Evolutionary conservation across 495 filamentous ascomycete species (phyloP), one percentile per base, ranked within the genome.

Genomic region (Zalerion maritima): DNA sequence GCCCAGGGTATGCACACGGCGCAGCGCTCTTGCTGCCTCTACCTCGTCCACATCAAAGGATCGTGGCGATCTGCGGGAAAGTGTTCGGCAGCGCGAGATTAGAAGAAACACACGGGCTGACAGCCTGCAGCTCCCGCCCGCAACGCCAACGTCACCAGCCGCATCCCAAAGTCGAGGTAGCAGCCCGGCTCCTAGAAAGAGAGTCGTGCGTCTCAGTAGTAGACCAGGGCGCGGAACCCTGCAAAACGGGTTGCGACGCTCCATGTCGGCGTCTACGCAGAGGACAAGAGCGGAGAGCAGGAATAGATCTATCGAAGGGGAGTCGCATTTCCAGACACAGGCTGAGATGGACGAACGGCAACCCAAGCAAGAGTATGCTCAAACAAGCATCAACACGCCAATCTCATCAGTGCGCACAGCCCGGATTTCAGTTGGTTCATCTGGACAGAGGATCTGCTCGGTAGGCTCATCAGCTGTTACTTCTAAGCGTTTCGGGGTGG

Each of bases 371-470:
- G n/a, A n/a, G n/a, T n/a, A n/a, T n/a, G n/a, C n/a, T n/a, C n/a
- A n/a, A n/a, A n/a, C 33, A 16, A 70, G 79, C 36, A 58, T 76
- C 19, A 76, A 73, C 34, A 84, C 79, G 8, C 79, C 79, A 2
- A 71, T 71, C 0, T 66, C 73, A 15, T 57, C 69, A 31, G 58
- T 63, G 9, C 65, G 78, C 18, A 75, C 68, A 27, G 70, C 78
- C n/a, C 58, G 72, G 27, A 71, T 81, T 33, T 52, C 57, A 2
- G 46, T 59, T 14, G 51, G 50, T 4, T 60, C 63, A 4, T 54
- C 55, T 0, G 47, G 46, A 32, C 47, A 52, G 17, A 46, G 38
- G 14, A 34, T n/a, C n/a, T n/a, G 50, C 22, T 57, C 56, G 18
- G 38, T 44, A 5, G 48, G 49, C 2, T 65, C 62, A 6, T 61